Evolutionary conservation across 2,329 filamentous ascomycete genomes (phyloP), one percentile per base, ranked within the genome.

Genomic region (Aspergillus neoniger): DNA sequence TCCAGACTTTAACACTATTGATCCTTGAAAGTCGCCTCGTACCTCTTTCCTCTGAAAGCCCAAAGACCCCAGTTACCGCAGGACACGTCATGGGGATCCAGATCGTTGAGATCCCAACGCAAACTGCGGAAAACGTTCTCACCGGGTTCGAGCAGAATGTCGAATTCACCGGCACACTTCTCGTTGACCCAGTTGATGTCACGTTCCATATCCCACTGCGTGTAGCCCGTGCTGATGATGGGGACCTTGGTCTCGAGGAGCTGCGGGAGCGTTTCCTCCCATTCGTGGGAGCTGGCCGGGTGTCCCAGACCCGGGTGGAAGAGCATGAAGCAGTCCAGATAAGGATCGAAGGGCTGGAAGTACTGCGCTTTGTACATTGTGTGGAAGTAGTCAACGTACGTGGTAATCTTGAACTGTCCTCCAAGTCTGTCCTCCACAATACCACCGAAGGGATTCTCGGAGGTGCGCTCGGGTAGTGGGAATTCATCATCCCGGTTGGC

Each of bases 271-370:
- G 95, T 98, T 69, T 94, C 88, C 61, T 90, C 86, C 95, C 96
- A 99, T 76, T 99, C 95, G 70, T 96, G 91, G 55, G 91, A 91
- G 72, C 90, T 94, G 14, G 93, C 92, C 0, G 96, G 93, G 76
- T 99, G 95, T 12, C 95, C 96, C 17, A 99, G 85, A 8, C 96
- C 96, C 0, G 96, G 96, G 72, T 99, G 96, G 83, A 98, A 99
- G 55, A 97, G 85, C 71, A 99, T 88, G 73, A 99, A 96, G 77
- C 91, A 95, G 81, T 99, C 95, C 76, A 99, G 96, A 80, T 99
- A 99, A 0, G 95, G 95, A 74, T 99, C 95, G 74, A 96, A 97
- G 0, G 96, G 95, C 60, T 91, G 87, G 80, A 98, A 99, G 73
- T 93, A 86, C 51, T 92, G 90, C 0, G 94, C 91, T 74, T 92